Percentiles rank a stretch among this genome's conserved stretches.
Evolutionary conservation across 1,139 yeast species (phyloP).

Genomic region (Magnusiomyces tetraspermus): DNA sequence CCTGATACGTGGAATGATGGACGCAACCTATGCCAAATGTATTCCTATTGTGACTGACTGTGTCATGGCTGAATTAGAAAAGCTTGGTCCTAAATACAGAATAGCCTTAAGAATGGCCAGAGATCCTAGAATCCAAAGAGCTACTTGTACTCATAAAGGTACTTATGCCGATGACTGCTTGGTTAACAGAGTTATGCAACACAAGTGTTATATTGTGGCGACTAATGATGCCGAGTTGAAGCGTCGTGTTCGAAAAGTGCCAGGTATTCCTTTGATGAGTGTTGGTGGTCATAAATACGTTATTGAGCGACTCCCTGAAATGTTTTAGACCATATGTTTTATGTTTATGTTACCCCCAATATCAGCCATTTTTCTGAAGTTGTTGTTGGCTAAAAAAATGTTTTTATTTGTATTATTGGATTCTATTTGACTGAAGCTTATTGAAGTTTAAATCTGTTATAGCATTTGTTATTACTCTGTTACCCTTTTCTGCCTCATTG

Average conservation of each 20-base stretch:
- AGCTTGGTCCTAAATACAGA: slow-evolving; percentile 86
- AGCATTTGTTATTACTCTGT: too few species aligned
- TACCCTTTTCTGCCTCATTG: too few species aligned
- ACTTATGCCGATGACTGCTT: slow-evolving; percentile 98
- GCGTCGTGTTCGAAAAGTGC: slow-evolving; percentile 87
- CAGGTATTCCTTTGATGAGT: slow-evolving; percentile 94
- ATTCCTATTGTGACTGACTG: slow-evolving; percentile 94
- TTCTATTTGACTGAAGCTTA: not conserved
- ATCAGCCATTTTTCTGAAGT: too few species aligned
- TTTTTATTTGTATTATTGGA: slow-evolving; percentile 2
- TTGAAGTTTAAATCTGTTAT: slow-evolving; percentile 4
- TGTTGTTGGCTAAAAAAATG: too few species aligned
- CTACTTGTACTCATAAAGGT: slow-evolving; percentile 86
- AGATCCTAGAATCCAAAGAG: slow-evolving; percentile 82
- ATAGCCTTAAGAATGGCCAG: slow-evolving; percentile 87
- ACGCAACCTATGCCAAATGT: slow-evolving; percentile 85
- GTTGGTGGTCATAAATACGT: slow-evolving; percentile 91
- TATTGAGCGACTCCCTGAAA: slow-evolving; percentile 90
- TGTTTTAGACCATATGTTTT: too few species aligned
- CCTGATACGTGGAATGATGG: slow-evolving; percentile 92
- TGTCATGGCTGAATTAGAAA: slow-evolving; percentile 95
- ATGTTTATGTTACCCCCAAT: too few species aligned
- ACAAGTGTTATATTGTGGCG: slow-evolving; percentile 93
- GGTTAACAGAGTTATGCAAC: slow-evolving; percentile 86
- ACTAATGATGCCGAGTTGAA: slow-evolving; percentile 98